A percentile compares a stretch with the other conserved stretches of the same genome.
Conservation (phyloP, 2,329 filamentous ascomycete species). For the Hansfordia pulvinata region DNA sequence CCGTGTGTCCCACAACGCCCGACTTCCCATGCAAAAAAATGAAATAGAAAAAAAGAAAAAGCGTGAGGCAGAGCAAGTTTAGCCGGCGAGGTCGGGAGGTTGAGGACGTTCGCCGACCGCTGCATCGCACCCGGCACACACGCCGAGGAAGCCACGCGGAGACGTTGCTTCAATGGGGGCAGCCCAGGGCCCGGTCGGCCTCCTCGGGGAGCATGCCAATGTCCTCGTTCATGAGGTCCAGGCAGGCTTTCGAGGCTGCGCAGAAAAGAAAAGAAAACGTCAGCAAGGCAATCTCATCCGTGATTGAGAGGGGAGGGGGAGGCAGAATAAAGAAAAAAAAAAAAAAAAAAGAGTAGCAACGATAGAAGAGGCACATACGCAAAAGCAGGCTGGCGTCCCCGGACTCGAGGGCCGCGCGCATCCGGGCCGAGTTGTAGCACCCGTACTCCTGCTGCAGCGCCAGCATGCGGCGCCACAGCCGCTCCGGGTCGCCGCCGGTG, state of each 20-base stretch:
- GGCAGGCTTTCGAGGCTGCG: slow-evolving; percentile 17
- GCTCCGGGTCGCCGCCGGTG: slow-evolving; percentile 23
- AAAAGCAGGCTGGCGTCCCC: slow-evolving; percentile 25
- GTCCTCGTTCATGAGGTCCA: slow-evolving; percentile 18
- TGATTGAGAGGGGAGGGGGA: not conserved
- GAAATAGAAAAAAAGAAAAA: too few relatives aligned
- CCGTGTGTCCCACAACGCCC: too few relatives aligned
- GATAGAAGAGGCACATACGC: slow-evolving; percentile 22
- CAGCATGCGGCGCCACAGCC: slow-evolving; percentile 34
- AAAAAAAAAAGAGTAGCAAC: not conserved
- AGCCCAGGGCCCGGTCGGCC: slow-evolving; percentile 9
- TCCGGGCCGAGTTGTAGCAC: slow-evolving; percentile 34
- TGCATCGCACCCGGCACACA: too few relatives aligned
- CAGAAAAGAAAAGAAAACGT: not conserved
- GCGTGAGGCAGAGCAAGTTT: too few relatives aligned
- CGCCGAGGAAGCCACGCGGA: too few relatives aligned
- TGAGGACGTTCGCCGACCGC: too few relatives aligned
- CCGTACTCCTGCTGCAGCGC: slow-evolving; percentile 30
- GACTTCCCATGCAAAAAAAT: too few relatives aligned
- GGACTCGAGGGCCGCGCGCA: slow-evolving; percentile 29
- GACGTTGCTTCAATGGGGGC: too few relatives aligned
- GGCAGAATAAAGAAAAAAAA: slow-evolving; percentile 1
- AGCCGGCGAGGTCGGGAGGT: too few relatives aligned
- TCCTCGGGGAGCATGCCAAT: slow-evolving; percentile 15
- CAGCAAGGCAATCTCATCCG: not conserved